Conservation (phyloP, 2,329 filamentous ascomycete genomes). For the Colletotrichum noveboracense region DNA sequence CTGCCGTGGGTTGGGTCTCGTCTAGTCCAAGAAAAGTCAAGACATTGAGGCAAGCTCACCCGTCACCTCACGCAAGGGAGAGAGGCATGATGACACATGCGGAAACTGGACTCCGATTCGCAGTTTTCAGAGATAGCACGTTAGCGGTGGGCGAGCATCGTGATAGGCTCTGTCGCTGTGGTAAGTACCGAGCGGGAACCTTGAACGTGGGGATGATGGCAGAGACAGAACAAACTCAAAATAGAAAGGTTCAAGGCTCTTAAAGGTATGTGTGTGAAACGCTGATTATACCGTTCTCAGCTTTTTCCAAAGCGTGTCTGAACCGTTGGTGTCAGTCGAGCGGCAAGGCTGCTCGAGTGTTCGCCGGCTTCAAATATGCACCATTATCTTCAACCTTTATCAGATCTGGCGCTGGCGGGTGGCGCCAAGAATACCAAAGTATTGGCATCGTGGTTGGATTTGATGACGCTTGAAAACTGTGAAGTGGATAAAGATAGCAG, state of each 20-base stretch:
- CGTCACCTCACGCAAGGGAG: neutral
- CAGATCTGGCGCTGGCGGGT: neutral
- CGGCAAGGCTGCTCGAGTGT: neutral
- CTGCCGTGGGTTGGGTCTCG: neutral
- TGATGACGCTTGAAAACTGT: neutral
- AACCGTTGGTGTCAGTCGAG: neutral
- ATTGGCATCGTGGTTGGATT: neutral
- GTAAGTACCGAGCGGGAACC: conserved; percentile 6
- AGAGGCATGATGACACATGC: neutral
- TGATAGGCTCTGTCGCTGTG: neutral
- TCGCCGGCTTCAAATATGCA: neutral
- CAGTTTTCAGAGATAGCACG: neutral
- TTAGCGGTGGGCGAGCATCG: neutral
- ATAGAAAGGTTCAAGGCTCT: conserved; percentile 9
- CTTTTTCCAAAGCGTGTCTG: neutral
- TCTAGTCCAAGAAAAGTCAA: neutral
- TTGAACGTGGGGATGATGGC: neutral
- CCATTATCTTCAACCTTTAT: neutral
- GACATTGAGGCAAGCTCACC: conserved; percentile 1
- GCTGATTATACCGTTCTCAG: neutral
- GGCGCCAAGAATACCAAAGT: neutral
- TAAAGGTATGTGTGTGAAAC: neutral
- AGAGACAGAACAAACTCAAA: conserved; percentile 16
- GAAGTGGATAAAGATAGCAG: neutral
- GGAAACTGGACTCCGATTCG: neutral